phyloP scores from a whole-genome alignment of 176 grass and related monocot species.

The Pontederia crassipes region DNA sequence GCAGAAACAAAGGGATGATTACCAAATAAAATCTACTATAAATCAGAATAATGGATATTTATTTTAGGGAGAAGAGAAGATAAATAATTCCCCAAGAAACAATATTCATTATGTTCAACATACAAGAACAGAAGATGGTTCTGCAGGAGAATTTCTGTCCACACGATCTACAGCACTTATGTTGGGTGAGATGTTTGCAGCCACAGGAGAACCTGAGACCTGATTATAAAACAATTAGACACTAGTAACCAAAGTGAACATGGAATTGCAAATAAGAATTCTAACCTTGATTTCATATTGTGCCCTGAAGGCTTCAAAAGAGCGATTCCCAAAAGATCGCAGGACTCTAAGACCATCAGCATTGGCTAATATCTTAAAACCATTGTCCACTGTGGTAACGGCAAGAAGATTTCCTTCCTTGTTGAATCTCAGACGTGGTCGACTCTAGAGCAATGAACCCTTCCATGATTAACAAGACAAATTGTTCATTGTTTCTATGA shows the following conservation, averaged over 20 bases:
- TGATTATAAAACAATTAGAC: constrained; percentile 23
- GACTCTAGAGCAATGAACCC: constrained; percentile 36
- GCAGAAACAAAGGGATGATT: no score
- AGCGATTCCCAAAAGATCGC: constrained; percentile 33
- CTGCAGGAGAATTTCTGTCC: constrained; percentile 90
- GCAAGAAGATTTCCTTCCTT: constrained; percentile 97
- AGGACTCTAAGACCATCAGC: constrained; percentile 59
- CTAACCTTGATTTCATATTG: constrained; percentile 85
- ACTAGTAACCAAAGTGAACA: constrained; percentile 11
- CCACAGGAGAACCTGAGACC: constrained; percentile 75
- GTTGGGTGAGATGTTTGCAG: constrained; percentile 58
- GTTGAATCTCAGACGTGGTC: constrained; percentile 89
- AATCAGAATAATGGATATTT: no score
- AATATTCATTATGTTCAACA: constrained; percentile 9
- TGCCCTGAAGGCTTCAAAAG: constrained; percentile 66
- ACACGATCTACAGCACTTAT: constrained; percentile 66
- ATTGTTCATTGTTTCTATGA: background rate
- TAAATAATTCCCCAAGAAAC: no score
- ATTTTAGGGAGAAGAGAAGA: no score
- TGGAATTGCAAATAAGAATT: background rate
- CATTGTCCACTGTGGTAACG: constrained; percentile 75
- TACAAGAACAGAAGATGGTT: constrained; percentile 74
- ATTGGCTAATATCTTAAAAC: constrained; percentile 96
- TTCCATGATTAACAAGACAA: background rate
- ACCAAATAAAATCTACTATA: no score